Evolutionary conservation across 805 yeast species (phyloP).

Genomic region (Candida oleophila): DNA sequence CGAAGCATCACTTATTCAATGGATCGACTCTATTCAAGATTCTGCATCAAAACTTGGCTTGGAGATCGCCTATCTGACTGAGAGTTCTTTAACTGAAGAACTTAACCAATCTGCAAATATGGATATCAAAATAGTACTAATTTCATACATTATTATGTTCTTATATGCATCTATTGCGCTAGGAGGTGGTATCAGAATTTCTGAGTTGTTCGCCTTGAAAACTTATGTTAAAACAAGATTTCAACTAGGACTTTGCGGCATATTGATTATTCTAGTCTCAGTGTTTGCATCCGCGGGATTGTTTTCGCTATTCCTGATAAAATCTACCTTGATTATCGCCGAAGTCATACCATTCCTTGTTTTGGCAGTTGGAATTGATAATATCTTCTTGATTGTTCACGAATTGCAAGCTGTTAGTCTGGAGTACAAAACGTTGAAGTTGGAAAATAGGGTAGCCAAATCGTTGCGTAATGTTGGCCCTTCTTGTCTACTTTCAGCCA

Average conservation of each 20-base stretch:
- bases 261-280: conserved; percentile 74
- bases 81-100: conserved; percentile 80
- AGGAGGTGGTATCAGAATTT: conserved; percentile 46
- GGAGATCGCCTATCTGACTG: conserved; percentile 73
- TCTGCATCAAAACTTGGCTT: conserved; percentile 56
- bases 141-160: conserved; percentile 86
- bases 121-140: conserved; percentile 64
- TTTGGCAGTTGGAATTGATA: conserved; percentile 95
- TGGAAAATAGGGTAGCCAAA: conserved; percentile 59
- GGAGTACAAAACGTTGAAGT: conserved; percentile 17
- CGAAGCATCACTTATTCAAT: conserved; percentile 68
- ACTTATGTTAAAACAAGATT: conserved; percentile 57
- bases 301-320: conserved; percentile 71
- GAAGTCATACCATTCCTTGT: conserved; percentile 94
- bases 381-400: conserved; percentile 82
- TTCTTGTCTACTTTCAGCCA: conserved; percentile 73
- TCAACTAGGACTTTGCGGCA: conserved; percentile 80
- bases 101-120: conserved; percentile 78
- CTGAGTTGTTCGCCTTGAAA: conserved; percentile 9
- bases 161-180: conserved; percentile 81
- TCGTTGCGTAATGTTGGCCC: conserved; percentile 82
- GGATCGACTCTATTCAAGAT: conserved; percentile 40
- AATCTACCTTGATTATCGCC: conserved; percentile 88
- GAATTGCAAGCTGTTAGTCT: conserved; percentile 42
- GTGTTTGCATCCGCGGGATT: conserved; percentile 82